Percentiles rank a stretch among this genome's conserved stretches.
Evolutionary conservation across 2,329 filamentous ascomycete species (phyloP).

Genomic region (Botrytis galanthina): DNA sequence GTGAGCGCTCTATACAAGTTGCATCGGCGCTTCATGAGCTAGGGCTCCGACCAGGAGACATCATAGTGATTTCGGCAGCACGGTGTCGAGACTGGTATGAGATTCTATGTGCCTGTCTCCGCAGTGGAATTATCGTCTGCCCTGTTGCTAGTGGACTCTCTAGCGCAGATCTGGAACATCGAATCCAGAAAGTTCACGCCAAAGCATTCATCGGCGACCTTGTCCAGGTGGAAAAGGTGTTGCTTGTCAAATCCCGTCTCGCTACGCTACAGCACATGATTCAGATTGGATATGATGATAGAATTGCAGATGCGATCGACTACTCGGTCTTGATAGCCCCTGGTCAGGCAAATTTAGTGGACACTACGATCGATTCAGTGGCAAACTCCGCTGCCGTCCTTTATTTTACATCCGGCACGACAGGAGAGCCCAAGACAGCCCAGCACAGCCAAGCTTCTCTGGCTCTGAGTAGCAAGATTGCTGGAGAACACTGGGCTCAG

Average conservation of each 20-base stretch:
- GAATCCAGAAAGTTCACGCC: neutral
- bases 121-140: neutral
- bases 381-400: constrained; percentile 20
- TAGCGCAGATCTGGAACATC: neutral
- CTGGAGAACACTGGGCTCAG: neutral
- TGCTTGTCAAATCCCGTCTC: neutral
- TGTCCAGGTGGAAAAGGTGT: neutral
- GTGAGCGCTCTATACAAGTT: neutral
- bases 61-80: neutral
- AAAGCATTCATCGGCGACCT: neutral
- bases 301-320: neutral
- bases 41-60: neutral
- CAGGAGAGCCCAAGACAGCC: constrained; percentile 28
- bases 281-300: neutral
- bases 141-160: neutral
- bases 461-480: neutral
- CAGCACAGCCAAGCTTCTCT: neutral
- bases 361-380: neutral
- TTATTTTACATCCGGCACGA: constrained; percentile 37
- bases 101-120: neutral
- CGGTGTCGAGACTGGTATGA: neutral
- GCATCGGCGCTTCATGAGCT: neutral
- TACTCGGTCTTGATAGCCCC: neutral
- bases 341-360: neutral
- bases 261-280: neutral